phyloP scores from a whole-genome alignment of 2,329 filamentous ascomycete genomes.

The Scedosporium aurantiacum region DNA sequence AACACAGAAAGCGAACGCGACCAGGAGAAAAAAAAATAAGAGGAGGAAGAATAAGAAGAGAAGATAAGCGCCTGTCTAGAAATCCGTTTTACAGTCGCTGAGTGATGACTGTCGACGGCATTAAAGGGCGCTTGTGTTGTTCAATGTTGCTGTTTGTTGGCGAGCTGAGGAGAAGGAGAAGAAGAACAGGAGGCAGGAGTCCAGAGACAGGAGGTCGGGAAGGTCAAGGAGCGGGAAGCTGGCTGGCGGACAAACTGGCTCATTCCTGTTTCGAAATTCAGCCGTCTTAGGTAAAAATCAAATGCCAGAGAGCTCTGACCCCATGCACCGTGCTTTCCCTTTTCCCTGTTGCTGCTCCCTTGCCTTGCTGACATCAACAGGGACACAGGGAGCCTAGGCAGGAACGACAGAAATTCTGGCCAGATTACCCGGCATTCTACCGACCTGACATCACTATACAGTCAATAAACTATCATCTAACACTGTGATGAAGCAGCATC shows the following conservation, averaged over 20 bases:
- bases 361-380: background rate
- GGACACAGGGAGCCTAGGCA: background rate
- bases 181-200: background rate
- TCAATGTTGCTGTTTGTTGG: background rate
- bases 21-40: background rate
- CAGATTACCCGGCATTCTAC: background rate
- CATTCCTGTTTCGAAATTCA: slow-evolving; percentile 7
- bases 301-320: background rate
- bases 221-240: background rate
- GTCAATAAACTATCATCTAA: background rate
- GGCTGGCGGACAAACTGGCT: background rate
- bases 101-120: background rate
- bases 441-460: slow-evolving; percentile 6
- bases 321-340: background rate
- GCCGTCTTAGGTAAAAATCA: background rate
- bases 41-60: background rate
- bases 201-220: background rate
- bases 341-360: background rate
- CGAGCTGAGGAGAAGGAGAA: background rate
- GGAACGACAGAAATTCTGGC: background rate
- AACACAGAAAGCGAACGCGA: too few relatives aligned
- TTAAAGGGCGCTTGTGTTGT: background rate
- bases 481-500: background rate
- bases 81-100: background rate
- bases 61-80: background rate